phyloP scores from a whole-genome alignment of 2,329 filamentous ascomycete genomes.

The Sporothrix euskadiensis region DNA sequence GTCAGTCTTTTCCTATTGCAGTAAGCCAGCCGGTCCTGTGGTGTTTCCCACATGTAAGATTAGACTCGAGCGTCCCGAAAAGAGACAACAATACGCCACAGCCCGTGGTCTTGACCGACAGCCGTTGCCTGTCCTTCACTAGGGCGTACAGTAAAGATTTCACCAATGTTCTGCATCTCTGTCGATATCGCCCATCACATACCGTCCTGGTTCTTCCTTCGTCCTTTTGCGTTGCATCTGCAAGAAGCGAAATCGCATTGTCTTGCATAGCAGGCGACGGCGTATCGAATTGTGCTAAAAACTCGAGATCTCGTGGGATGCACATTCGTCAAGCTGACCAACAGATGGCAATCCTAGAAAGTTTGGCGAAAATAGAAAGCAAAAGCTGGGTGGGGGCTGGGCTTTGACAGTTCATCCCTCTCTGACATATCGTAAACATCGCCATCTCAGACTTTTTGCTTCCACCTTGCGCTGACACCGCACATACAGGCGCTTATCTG shows the following conservation, averaged over 20 bases:
- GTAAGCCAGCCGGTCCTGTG: background rate
- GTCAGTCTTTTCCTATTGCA: conserved; percentile 1
- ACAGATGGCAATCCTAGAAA: background rate
- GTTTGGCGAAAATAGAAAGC: background rate
- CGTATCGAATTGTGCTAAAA: background rate
- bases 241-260: conserved; percentile 20
- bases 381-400: background rate
- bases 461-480: conserved; percentile 1
- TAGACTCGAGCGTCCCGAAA: background rate
- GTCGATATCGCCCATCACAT: conserved; percentile 3
- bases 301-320: background rate
- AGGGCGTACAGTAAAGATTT: background rate
- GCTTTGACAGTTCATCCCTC: background rate
- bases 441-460: conserved; percentile 3
- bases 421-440: background rate
- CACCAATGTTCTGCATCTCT: background rate
- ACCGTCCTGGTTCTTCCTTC: background rate
- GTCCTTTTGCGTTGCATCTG: conserved; percentile 1
- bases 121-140: conserved; percentile 1
- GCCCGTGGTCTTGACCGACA: background rate
- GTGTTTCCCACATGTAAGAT: background rate
- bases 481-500: background rate
- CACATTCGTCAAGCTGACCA: background rate
- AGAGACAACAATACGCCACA: conserved; percentile 5
- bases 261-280: background rate